Conservation (phyloP, 73 alveolate species). For the Tetrahymena malaccensis region DNA sequence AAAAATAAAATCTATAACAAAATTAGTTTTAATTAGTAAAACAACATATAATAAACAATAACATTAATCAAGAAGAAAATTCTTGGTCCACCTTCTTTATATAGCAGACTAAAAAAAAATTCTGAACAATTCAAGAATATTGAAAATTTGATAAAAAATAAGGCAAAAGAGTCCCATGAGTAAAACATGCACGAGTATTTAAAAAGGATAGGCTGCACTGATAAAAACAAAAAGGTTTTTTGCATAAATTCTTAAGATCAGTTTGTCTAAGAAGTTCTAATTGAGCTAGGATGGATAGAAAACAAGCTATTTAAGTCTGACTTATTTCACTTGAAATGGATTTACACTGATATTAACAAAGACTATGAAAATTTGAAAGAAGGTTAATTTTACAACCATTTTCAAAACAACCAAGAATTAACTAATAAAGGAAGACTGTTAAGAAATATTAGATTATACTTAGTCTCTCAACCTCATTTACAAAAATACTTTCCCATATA, state of each 20-base stretch:
- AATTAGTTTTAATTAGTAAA: neutral
- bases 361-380: conserved; percentile 45
- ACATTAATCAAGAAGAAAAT: neutral
- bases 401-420: conserved; percentile 44
- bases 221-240: conserved; percentile 9
- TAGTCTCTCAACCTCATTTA: neutral
- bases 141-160: neutral
- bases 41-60: neutral
- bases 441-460: conserved; percentile 28
- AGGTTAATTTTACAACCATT: conserved; percentile 45
- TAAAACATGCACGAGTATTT: conserved; percentile 21
- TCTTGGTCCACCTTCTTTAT: neutral
- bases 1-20: too few species aligned
- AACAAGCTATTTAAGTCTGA: conserved; percentile 30
- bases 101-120: neutral
- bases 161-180: neutral
- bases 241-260: conserved; percentile 27
- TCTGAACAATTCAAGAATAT: neutral
- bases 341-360: conserved; percentile 28
- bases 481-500: conserved; percentile 44
- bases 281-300: conserved; percentile 43
- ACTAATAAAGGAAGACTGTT: conserved; percentile 50
- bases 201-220: conserved; percentile 25
- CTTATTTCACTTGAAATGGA: conserved; percentile 52
- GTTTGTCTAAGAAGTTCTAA: conserved; percentile 24